Base-by-base conservation (phyloP, 2,329 filamentous ascomycete genomes). In the Apiospora sp. region DNA sequence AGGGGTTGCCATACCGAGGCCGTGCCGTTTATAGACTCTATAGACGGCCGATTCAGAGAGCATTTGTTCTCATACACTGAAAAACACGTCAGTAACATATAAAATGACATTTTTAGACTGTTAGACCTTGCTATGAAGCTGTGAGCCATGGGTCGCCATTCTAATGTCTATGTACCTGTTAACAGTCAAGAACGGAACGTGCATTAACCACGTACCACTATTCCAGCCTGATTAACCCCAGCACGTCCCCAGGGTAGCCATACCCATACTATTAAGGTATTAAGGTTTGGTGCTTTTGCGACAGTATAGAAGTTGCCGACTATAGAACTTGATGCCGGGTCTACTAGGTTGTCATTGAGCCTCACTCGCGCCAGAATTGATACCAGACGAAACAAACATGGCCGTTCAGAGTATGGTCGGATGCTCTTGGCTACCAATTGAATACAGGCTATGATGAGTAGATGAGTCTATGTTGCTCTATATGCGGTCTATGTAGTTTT, bases 401-500 rank as follows among this genome's bases (percentile, higher is more conserved):
- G 16, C 37, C 8, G 7, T 41, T 41, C 6, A 41, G 37, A 10
- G 34, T 41, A 3, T 22, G 41, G 10, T n/a, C n/a, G 22, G 30
- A n/a, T 10, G 58, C 7, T n/a, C 19, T 51, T n/a, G 2, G 8
- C 19, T 4, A n/a, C 41, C 58, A 41, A 34, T 41, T n/a, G 5
- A 41, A 5, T 34, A 24, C 19, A 41, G 34, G 19, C 3, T n/a
- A 64, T 41, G 10, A 5, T 24, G 7, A 10, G 37, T 41, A 41
- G 37, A 41, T 24, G 10, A n/a, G 34, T 64, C 22, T 41, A 37
- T 64, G 41, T 64, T 41, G 30, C 8, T 64, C 34, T 68, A 74
- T 72, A 75, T 71, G 76, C 51, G 75, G 73, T 70, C 48, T 70
- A 70, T 27, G 68, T 70, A n/a, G 75, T 75, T 74, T 81, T 79